Evolutionary conservation across 352 stramenopile species (phyloP), one percentile per base, ranked within the genome.

Genomic region (Pythium utonaiense): DNA sequence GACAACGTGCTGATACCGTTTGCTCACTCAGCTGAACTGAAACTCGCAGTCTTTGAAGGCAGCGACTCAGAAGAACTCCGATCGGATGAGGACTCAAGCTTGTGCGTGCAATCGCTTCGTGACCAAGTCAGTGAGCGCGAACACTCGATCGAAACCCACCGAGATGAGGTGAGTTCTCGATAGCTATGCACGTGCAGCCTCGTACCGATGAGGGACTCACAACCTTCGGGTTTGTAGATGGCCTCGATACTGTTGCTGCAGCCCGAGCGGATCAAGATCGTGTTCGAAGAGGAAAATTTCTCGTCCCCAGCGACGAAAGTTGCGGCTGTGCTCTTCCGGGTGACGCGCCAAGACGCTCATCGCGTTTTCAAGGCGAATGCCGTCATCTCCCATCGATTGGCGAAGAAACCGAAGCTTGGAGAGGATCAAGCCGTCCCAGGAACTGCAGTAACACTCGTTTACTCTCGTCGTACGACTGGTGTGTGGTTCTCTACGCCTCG

Each of bases 331-430:
- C 57, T 82, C 30, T 62, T 86, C 6, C 70, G 77, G 3, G 71
- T 80, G 12, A 77, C 73, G 13, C 63, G 70, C 16, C 66, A 75
- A 63, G 73, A 86, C 21, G 65, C 53, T 1, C 77, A 84, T 25
- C 70, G 77, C 6, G 49, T 84, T 14, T 72, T 83, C 25, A 62
- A 71, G 24, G 28, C 67, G 56, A 40, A 70, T 22, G 13, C 31
- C 1, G 6, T 67, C 14, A 33, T 16, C 22, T 38, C 40, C 17
- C 27, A 49, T 10, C 16, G 22, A 21, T 14, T 16, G 3, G 19
- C 49, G 9, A 44, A 27, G 12, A 25, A 25, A 36, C 42, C 13
- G 6, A 4, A 8, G 27, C 30, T 47, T 3, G 0, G 5, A 28
- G 19, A 19, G 6, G 10, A 25, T 3, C 3, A 6, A 9, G 25